Evolutionary conservation across 2,329 filamentous ascomycete species (phyloP).

Genomic region (Colletotrichum liaoningense): DNA sequence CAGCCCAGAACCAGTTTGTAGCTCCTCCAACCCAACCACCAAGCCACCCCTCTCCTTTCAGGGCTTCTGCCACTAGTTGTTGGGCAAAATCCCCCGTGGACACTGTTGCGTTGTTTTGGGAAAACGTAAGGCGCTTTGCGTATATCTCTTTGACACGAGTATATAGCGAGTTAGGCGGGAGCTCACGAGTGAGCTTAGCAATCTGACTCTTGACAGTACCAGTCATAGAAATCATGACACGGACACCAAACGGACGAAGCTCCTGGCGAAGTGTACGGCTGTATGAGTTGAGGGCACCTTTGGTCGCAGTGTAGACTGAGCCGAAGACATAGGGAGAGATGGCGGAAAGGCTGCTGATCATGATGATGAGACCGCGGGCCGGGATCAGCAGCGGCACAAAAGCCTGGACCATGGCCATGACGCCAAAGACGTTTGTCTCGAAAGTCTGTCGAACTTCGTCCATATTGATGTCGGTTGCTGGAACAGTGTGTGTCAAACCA

Average conservation of each 20-base stretch:
- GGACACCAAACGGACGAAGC: slow-evolving; percentile 63
- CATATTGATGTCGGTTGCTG: slow-evolving; percentile 63
- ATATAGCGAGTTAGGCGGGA: slow-evolving; percentile 62
- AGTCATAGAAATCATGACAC: slow-evolving; percentile 68
- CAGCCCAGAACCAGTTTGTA: slow-evolving; percentile 49
- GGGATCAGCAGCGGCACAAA: slow-evolving; percentile 62
- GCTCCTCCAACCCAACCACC: slow-evolving; percentile 46
- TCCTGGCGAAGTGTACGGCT: slow-evolving; percentile 65
- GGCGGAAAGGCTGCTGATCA: slow-evolving; percentile 64
- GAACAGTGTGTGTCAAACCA: slow-evolving; percentile 62
- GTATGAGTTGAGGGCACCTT: slow-evolving; percentile 65
- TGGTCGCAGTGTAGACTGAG: slow-evolving; percentile 65
- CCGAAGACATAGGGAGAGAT: slow-evolving; percentile 65
- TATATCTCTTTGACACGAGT: slow-evolving; percentile 57
- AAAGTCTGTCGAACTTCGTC: slow-evolving; percentile 65
- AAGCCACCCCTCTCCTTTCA: slow-evolving; percentile 51
- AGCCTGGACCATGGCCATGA: slow-evolving; percentile 65
- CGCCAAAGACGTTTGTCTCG: slow-evolving; percentile 68
- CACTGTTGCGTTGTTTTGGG: slow-evolving; percentile 59
- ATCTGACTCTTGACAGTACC: slow-evolving; percentile 66
- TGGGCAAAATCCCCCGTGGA: slow-evolving; percentile 56
- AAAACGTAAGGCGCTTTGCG: slow-evolving; percentile 57
- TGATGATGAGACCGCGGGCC: slow-evolving; percentile 63
- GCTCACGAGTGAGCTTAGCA: slow-evolving; percentile 51
- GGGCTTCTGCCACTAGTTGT: slow-evolving; percentile 54